Percentiles rank a stretch among this genome's conserved stretches.
phyloP scores from a whole-genome alignment of 1,284 basidiomycete species.

The Chalciporus sp. region DNA sequence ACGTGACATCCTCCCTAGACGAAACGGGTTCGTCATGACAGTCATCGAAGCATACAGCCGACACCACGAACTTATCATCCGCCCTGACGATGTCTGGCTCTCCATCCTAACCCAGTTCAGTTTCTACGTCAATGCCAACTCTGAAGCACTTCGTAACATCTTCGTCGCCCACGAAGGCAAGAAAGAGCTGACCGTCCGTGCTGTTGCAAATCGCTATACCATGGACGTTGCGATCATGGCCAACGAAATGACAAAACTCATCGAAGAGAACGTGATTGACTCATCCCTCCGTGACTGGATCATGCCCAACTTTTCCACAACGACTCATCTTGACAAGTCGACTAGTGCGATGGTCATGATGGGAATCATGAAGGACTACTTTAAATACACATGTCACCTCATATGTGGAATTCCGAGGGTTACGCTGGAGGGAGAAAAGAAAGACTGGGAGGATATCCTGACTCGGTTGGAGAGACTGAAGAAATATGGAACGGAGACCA shows the following conservation, averaged over 20 bases:
- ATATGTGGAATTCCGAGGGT: conserved; percentile 46
- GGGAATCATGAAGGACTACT: conserved; percentile 43
- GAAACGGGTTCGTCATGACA: conserved; percentile 38
- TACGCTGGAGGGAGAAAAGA: conserved; percentile 39
- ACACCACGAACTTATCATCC: conserved; percentile 33
- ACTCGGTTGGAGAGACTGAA: conserved; percentile 34
- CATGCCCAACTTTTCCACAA: conserved; percentile 46
- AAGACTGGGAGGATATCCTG: conserved; percentile 35
- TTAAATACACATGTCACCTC: conserved; percentile 30
- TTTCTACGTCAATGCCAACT: conserved; percentile 42
- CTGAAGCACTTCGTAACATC: conserved; percentile 37
- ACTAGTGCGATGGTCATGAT: conserved; percentile 44
- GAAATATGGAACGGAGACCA: conserved; percentile 33
- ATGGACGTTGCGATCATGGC: conserved; percentile 34
- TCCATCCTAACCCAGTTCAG: conserved; percentile 41
- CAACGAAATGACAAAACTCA: conserved; percentile 35
- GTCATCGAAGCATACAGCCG: conserved; percentile 35
- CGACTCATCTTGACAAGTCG: conserved; percentile 41
- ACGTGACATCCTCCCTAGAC: conserved; percentile 9
- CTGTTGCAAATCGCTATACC: conserved; percentile 28
- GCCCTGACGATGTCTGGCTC: conserved; percentile 45
- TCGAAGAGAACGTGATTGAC: conserved; percentile 39
- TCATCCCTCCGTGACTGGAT: conserved; percentile 40
- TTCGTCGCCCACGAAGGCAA: conserved; percentile 46
- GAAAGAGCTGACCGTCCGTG: conserved; percentile 34